Conservation (phyloP, 768 basidiomycete genomes). For the Tricholoma saponaceum region DNA sequence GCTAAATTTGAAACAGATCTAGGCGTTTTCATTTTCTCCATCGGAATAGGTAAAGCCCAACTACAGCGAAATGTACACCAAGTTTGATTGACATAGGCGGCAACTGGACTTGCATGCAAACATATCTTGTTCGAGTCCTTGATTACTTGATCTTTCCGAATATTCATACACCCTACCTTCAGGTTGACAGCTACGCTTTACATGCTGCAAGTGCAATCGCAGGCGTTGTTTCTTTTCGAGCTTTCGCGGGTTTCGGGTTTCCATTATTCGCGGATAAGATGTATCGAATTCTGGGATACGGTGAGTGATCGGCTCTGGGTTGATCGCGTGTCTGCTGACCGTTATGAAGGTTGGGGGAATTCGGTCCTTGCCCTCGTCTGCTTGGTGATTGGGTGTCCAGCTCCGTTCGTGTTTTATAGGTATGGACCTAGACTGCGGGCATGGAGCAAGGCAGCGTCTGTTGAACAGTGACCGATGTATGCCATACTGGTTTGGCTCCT, state of each 20-base stretch:
- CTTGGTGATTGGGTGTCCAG: conserved; percentile 49
- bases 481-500: background rate
- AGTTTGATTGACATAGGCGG: conserved; percentile 18
- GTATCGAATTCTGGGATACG: conserved; percentile 46
- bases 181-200: conserved; percentile 83
- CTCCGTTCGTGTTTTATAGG: conserved; percentile 39
- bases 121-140: conserved; percentile 47
- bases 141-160: conserved; percentile 1
- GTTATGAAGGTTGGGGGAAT: conserved; percentile 46
- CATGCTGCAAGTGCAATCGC: conserved; percentile 60
- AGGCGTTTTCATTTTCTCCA: conserved; percentile 44
- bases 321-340: background rate
- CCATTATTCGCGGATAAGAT: conserved; percentile 61
- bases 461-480: conserved; percentile 21
- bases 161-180: conserved; percentile 24
- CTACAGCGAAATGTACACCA: background rate
- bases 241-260: conserved; percentile 58
- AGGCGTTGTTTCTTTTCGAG: conserved; percentile 50
- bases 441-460: conserved; percentile 32
- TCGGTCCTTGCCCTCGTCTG: conserved; percentile 51
- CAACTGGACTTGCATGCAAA: conserved; percentile 46
- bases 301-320: conserved; percentile 12
- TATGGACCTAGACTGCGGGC: conserved; percentile 33
- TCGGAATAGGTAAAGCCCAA: conserved; percentile 38
- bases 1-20: conserved; percentile 11